phyloP scores from a whole-genome alignment of 1,284 basidiomycete species.

The Sporisorium sorghi region DNA sequence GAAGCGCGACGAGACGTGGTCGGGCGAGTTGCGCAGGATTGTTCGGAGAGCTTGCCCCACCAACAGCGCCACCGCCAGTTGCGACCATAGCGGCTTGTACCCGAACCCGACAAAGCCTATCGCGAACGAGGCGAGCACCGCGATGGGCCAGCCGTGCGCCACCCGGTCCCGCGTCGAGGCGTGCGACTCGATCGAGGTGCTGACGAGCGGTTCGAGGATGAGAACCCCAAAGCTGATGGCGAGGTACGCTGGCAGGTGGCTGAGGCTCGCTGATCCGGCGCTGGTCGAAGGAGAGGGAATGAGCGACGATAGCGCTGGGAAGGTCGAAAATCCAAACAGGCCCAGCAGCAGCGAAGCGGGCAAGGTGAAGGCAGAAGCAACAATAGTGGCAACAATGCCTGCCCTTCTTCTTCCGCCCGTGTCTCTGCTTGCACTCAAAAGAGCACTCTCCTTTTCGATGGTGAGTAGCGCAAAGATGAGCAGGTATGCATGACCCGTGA shows the following conservation, averaged over 20 bases:
- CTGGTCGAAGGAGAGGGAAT: conserved; percentile 15
- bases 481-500: conserved; percentile 55
- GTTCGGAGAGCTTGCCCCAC: conserved; percentile 60
- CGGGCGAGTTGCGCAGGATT: conserved; percentile 63
- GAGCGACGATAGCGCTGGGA: conserved; percentile 45
- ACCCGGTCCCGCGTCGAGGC: conserved; percentile 56
- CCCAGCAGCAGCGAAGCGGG: conserved; percentile 47
- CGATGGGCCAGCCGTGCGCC: conserved; percentile 65
- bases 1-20: conserved; percentile 54
- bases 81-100: conserved; percentile 37
- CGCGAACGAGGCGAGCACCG: conserved; percentile 49
- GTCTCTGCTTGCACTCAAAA: conserved; percentile 47
- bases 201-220: conserved; percentile 63
- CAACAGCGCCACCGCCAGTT: conserved; percentile 40
- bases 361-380: conserved; percentile 52
- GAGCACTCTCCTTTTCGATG: conserved; percentile 60
- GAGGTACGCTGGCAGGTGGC: conserved; percentile 60
- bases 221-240: conserved; percentile 59
- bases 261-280: conserved; percentile 3
- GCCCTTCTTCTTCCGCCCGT: conserved; percentile 63
- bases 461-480: conserved; percentile 59
- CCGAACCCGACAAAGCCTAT: conserved; percentile 64
- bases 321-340: conserved; percentile 46
- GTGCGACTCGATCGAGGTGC: conserved; percentile 63
- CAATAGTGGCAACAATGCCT: conserved; percentile 57